These are phyloP conservation scores for Arthrobotrys pseudoclavata DNA, from an alignment of 2,329 filamentous ascomycete genomes.

Conservation along the genomic window DNA sequence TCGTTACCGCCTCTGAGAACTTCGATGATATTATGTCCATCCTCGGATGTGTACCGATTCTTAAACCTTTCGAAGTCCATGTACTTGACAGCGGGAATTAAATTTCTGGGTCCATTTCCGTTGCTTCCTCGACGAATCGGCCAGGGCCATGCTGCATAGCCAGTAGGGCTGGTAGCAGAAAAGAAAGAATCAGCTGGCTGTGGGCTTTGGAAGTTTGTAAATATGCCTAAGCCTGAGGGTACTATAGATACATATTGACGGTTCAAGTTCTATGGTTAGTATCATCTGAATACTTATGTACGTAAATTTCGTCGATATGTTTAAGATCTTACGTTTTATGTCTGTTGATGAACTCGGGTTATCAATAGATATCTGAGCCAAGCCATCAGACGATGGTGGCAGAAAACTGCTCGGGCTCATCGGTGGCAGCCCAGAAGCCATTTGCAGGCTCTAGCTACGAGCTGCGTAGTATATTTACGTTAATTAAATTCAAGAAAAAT, in stretches of 20 bases:
- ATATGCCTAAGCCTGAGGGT: slow-evolving; percentile 5
- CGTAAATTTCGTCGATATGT: background rate
- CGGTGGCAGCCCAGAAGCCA: slow-evolving; percentile 2
- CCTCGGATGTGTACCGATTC: slow-evolving; percentile 66
- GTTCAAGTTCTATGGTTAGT: background rate
- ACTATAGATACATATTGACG: background rate
- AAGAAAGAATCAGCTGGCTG: slow-evolving; percentile 5
- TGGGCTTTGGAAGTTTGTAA: slow-evolving; percentile 7
- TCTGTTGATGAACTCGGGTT: background rate
- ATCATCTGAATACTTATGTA: background rate
- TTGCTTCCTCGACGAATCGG: background rate
- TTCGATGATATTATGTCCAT: slow-evolving; percentile 67
- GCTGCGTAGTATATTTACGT: no score
- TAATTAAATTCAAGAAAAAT: background rate
- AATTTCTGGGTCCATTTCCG: background rate
- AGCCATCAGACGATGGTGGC: background rate
- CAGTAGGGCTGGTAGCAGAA: slow-evolving; percentile 5
- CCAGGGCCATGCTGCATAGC: background rate
- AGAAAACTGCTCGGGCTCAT: slow-evolving; percentile 22
- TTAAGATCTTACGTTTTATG: background rate
- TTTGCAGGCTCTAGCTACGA: background rate
- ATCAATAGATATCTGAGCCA: background rate
- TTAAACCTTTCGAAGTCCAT: slow-evolving; percentile 69
- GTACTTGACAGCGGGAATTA: slow-evolving; percentile 66
- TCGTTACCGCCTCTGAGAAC: slow-evolving; percentile 66